Evolutionary conservation across 1,139 yeast genomes (phyloP).

Genomic region (Taphrina populina): DNA sequence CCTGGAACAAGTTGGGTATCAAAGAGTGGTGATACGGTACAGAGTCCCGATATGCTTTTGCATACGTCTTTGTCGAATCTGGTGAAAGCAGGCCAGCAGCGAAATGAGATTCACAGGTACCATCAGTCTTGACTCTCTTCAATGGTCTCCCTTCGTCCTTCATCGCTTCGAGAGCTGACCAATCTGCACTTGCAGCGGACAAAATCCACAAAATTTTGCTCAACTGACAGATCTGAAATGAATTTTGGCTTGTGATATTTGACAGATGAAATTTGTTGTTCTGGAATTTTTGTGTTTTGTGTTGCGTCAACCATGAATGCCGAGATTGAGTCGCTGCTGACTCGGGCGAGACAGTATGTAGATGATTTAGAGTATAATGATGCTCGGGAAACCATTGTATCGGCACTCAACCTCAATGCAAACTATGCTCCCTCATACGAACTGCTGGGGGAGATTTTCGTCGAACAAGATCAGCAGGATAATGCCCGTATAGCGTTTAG

Average conservation of each 20-base stretch:
- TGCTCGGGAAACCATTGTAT: slow-evolving; percentile 20
- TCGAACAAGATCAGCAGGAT: slow-evolving; percentile 29
- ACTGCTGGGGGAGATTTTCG: slow-evolving; percentile 31
- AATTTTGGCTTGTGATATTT: neutral
- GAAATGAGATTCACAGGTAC: neutral
- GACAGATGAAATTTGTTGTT: neutral
- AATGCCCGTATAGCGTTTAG: slow-evolving; percentile 28
- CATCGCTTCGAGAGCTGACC: neutral
- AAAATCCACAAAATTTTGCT: too few relatives aligned
- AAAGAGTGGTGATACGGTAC: slow-evolving; percentile 90
- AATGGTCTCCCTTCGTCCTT: slow-evolving; percentile 7
- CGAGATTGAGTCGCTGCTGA: slow-evolving; percentile 17
- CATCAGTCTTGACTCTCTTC: slow-evolving; percentile 14
- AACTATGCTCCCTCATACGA: slow-evolving; percentile 29
- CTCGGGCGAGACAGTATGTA: slow-evolving; percentile 10
- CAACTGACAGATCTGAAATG: neutral
- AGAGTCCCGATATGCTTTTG: slow-evolving; percentile 30
- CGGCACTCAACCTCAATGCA: slow-evolving; percentile 19
- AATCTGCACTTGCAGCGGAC: neutral
- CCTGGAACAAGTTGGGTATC: slow-evolving; percentile 69
- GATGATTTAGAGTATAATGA: slow-evolving; percentile 22
- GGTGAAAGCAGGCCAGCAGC: slow-evolving; percentile 6
- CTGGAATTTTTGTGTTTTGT: neutral
- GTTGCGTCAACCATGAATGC: neutral
- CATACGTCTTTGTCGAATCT: slow-evolving; percentile 1